phyloP scores from a whole-genome alignment of 2,329 filamentous ascomycete genomes.

The Berkeleyomyces basicola region DNA sequence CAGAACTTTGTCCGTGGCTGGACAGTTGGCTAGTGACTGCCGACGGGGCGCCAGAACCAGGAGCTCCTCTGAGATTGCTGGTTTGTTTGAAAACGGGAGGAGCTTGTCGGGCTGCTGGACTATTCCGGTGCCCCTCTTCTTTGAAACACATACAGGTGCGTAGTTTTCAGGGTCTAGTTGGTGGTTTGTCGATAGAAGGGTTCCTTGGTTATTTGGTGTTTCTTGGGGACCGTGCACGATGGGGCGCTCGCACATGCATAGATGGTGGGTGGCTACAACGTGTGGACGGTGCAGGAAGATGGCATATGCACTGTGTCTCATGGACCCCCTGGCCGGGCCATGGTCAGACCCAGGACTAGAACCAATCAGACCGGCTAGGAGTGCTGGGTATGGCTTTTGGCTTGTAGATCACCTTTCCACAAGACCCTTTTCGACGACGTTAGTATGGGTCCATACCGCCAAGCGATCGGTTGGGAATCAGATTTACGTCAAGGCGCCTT shows the following conservation, averaged over 20 bases:
- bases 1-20: not conserved
- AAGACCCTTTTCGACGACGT: not conserved
- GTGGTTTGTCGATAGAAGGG: not conserved
- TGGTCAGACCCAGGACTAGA: not conserved
- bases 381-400: not conserved
- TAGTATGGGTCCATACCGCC: not conserved
- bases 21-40: not conserved
- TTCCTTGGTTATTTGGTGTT: not conserved
- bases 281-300: not conserved
- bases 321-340: not conserved
- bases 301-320: not conserved
- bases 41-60: too few species aligned
- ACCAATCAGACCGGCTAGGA: not conserved
- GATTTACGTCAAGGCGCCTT: not conserved
- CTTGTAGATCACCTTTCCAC: not conserved
- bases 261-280: not conserved
- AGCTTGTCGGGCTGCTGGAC: not conserved
- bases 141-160: not conserved
- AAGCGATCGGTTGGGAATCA: not conserved
- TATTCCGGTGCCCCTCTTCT: not conserved
- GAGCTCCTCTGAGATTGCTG: too few species aligned
- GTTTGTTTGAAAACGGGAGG: not conserved
- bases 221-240: not conserved
- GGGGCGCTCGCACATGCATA: not conserved
- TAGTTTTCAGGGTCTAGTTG: not conserved